Evolutionary conservation across 2,329 filamentous ascomycete genomes (phyloP).

Genomic region (Aspergillus floridensis): DNA sequence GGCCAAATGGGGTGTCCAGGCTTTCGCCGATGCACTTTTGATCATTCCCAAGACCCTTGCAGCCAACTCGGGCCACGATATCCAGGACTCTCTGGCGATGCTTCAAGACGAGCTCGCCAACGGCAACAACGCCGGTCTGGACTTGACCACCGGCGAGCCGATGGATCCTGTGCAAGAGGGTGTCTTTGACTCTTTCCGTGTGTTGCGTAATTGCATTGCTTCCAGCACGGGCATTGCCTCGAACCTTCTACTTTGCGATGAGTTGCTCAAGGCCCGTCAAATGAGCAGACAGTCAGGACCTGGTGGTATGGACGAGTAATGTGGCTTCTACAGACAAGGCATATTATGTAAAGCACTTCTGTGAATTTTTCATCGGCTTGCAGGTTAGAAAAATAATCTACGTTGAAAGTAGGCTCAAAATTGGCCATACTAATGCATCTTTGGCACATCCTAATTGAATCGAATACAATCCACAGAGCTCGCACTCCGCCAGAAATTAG

Average conservation of each 20-base stretch:
- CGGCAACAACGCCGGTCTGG: constrained; percentile 80
- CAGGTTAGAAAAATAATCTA: constrained; percentile 16
- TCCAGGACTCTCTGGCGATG: constrained; percentile 86
- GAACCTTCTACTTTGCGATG: constrained; percentile 91
- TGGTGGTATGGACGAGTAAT: constrained; percentile 44
- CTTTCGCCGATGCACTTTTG: constrained; percentile 90
- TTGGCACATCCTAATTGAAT: constrained; percentile 10
- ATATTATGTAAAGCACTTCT: constrained; percentile 27
- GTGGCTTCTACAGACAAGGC: constrained; percentile 21
- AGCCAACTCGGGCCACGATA: constrained; percentile 92
- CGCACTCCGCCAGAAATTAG: neutral
- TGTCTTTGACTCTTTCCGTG: constrained; percentile 94
- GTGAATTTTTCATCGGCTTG: constrained; percentile 16
- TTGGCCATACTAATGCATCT: constrained; percentile 9
- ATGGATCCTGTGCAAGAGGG: constrained; percentile 95
- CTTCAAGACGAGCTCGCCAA: constrained; percentile 83
- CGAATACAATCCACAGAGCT: neutral
- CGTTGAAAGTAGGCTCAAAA: constrained; percentile 16
- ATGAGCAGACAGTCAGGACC: constrained; percentile 62
- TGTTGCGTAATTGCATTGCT: constrained; percentile 87
- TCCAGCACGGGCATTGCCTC: constrained; percentile 93
- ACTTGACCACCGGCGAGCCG: constrained; percentile 80
- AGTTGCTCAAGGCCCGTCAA: constrained; percentile 95
- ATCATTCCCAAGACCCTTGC: constrained; percentile 97
- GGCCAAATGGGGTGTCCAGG: constrained; percentile 91